These are phyloP conservation scores for Prunus padus DNA, from an alignment of 306 rosid genomes.

Conservation along the genomic window DNA sequence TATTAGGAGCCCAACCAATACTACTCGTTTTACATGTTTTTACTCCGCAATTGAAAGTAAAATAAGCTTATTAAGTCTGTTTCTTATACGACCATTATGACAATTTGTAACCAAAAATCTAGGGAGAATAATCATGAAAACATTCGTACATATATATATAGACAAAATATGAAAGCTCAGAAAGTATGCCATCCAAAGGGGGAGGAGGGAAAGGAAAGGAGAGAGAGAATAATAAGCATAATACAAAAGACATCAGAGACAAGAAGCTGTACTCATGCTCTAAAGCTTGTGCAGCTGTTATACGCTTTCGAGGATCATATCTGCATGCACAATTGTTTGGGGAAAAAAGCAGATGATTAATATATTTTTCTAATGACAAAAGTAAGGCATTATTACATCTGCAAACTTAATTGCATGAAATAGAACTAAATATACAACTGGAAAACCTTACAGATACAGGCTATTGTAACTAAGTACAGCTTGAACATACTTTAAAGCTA, in stretches of 20 bases:
- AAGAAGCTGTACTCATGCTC: slow-evolving; percentile 79
- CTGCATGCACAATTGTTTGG: slow-evolving; percentile 43
- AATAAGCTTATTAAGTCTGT: background rate
- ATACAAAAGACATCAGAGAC: background rate
- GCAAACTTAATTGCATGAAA: background rate
- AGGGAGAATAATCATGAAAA: background rate
- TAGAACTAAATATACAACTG: background rate
- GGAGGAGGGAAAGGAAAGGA: background rate
- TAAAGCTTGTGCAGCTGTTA: slow-evolving; percentile 89
- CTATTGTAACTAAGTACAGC: background rate
- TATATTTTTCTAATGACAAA: background rate
- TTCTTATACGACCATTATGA: background rate
- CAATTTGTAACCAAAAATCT: background rate
- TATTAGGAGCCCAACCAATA: background rate
- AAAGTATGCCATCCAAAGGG: background rate
- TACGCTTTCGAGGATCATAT: slow-evolving; percentile 94
- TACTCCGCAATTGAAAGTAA: background rate
- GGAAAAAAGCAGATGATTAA: slow-evolving; percentile 5
- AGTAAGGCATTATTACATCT: background rate
- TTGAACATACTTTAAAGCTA: background rate
- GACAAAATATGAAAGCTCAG: background rate
- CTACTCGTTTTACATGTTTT: background rate
- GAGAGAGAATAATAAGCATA: slow-evolving; percentile 11
- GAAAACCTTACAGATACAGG: background rate
- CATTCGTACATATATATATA: background rate